phyloP scores from a whole-genome alignment of 179 eudicot genomes.

The Sideroxylon spinosum region DNA sequence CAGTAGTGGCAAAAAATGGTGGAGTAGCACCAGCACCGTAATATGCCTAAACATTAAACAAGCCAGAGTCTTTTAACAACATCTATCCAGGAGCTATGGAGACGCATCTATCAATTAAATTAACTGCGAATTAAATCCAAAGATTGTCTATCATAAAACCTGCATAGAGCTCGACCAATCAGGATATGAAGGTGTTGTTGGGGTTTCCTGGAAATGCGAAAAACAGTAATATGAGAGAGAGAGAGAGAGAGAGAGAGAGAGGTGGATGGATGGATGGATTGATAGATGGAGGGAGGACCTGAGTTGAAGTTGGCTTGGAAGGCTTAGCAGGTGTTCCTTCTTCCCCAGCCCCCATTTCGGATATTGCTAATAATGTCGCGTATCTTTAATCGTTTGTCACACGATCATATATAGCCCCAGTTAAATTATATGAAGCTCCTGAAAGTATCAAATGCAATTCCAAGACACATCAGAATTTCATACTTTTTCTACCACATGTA shows the following conservation, averaged over 20 bases:
- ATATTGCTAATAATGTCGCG: slow-evolving; percentile 12
- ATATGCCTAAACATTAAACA: slow-evolving; percentile 57
- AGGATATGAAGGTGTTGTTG: slow-evolving; percentile 60
- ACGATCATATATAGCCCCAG: not conserved
- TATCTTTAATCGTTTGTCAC: not conserved
- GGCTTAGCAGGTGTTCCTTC: slow-evolving; percentile 66
- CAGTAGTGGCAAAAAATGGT: slow-evolving; percentile 75
- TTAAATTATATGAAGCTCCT: slow-evolving; percentile 7
- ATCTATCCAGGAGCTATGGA: not conserved
- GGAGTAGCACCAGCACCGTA: slow-evolving; percentile 72
- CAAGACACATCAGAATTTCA: not conserved
- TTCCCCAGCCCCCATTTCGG: slow-evolving; percentile 74
- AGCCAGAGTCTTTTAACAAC: not conserved
- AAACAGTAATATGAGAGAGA: slow-evolving; percentile 11
- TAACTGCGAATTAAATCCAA: not conserved
- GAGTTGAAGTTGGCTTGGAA: slow-evolving; percentile 45
- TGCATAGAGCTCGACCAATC: slow-evolving; percentile 88
- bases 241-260: not conserved
- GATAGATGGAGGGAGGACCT: slow-evolving; percentile 31
- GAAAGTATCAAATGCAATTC: slow-evolving; percentile 1
- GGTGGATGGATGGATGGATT: slow-evolving; percentile 4
- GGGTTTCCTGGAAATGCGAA: slow-evolving; percentile 54
- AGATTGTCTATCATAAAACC: slow-evolving; percentile 35
- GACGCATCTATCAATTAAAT: not conserved
- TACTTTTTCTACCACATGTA: not conserved